Evolutionary conservation across 495 filamentous ascomycete species (phyloP).

Genomic region (Pyronema domesticum): DNA sequence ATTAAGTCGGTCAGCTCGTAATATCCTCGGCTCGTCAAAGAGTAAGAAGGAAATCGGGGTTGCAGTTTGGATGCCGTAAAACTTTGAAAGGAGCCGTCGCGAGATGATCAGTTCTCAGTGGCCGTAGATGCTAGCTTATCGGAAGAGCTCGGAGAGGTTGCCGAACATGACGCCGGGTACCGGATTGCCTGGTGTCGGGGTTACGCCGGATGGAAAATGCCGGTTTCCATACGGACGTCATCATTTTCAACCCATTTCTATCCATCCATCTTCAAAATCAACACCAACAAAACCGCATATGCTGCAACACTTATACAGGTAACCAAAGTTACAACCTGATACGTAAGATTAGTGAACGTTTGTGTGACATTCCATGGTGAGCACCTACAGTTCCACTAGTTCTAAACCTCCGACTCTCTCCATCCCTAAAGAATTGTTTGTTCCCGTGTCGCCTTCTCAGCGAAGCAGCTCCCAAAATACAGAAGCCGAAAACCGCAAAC

Average conservation of each 20-base stretch:
- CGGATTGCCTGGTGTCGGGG: too few relatives aligned
- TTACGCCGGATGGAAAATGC: too few relatives aligned
- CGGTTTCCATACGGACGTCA: background rate
- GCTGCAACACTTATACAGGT: constrained; percentile 65
- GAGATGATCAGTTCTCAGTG: background rate
- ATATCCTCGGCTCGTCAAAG: background rate
- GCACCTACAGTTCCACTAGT: constrained; percentile 55
- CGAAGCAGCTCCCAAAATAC: constrained; percentile 59
- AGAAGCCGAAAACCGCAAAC: constrained; percentile 78
- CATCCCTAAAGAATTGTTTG: constrained; percentile 72
- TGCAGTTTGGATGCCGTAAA: background rate
- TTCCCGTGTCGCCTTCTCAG: constrained; percentile 81
- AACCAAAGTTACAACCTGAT: constrained; percentile 62
- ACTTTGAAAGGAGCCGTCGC: background rate
- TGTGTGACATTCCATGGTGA: background rate
- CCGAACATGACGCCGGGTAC: background rate
- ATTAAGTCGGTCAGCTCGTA: too few relatives aligned
- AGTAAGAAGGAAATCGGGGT: background rate
- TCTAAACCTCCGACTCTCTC: constrained; percentile 56
- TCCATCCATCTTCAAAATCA: constrained; percentile 38
- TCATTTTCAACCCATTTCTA: background rate
- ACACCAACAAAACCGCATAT: constrained; percentile 58
- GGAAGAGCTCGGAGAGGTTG: background rate
- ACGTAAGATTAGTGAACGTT: constrained; percentile 32
- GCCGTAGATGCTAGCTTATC: background rate